Conservation (phyloP, 495 filamentous ascomycete genomes). For the Aspergillus sclerotioniger region DNA sequence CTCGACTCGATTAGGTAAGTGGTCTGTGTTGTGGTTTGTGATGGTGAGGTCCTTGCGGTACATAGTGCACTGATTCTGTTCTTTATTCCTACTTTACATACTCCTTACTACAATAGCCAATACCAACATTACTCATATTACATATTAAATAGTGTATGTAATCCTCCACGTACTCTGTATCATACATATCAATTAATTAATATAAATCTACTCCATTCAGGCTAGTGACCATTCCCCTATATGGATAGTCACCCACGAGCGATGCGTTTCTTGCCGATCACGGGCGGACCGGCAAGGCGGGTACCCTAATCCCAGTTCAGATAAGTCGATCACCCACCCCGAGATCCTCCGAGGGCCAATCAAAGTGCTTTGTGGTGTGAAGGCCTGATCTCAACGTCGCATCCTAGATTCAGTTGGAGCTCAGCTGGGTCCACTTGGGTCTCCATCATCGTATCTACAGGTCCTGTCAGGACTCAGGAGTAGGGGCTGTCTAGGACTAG, state of each 20-base stretch:
- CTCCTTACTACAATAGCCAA: too few species aligned
- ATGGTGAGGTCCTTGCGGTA: background rate
- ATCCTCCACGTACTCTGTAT: too few species aligned
- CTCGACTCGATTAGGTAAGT: background rate
- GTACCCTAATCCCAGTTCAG: conserved; percentile 23
- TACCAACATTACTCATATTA: too few species aligned
- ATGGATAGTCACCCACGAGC: background rate
- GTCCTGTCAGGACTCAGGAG: too few species aligned
- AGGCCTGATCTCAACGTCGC: conserved; percentile 14
- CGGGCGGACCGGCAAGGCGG: conserved; percentile 29
- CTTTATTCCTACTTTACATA: too few species aligned
- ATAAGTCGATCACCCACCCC: conserved; percentile 21
- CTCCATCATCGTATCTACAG: too few species aligned
- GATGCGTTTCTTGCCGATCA: conserved; percentile 16
- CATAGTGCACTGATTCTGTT: too few species aligned
- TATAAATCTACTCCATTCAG: background rate
- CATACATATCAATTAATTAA: too few species aligned
- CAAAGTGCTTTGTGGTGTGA: background rate
- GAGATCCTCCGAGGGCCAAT: conserved; percentile 41
- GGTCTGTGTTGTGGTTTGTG: background rate
- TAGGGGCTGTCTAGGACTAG: too few species aligned
- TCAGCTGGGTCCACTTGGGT: conserved; percentile 14
- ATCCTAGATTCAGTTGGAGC: conserved; percentile 8
- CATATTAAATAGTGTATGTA: too few species aligned
- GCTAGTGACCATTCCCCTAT: background rate